phyloP scores from a whole-genome alignment of 2,329 filamentous ascomycete genomes.

The Curvularia sp. region DNA sequence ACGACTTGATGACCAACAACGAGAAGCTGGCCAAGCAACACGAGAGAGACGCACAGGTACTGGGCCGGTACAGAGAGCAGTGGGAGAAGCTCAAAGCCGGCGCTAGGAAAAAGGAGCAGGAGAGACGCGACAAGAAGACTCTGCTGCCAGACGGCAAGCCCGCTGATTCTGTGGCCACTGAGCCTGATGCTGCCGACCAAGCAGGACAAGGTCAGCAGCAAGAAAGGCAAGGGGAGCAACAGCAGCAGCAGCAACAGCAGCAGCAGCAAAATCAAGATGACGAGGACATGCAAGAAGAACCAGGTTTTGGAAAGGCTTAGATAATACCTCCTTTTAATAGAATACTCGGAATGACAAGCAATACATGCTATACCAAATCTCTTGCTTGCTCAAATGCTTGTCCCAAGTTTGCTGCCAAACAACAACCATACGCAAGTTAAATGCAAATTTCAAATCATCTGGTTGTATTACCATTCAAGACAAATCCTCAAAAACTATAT shows the following conservation, averaged over 20 bases:
- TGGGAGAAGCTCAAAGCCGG: conserved; percentile 75
- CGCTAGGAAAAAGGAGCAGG: conserved; percentile 54
- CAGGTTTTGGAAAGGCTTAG: conserved; percentile 43
- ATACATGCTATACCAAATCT: no score
- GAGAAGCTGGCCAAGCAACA: conserved; percentile 69
- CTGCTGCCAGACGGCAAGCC: conserved; percentile 18
- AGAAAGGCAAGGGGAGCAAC: not conserved
- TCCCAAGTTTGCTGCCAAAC: not conserved
- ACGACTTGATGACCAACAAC: conserved; percentile 65
- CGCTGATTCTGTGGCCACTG: conserved; percentile 23
- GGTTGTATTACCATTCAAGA: conserved; percentile 2
- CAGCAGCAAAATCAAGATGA: conserved; percentile 10
- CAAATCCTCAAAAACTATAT: not conserved
- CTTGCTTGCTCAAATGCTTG: not conserved
- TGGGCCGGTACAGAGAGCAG: conserved; percentile 66
- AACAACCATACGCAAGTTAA: not conserved
- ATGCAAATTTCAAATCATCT: not conserved
- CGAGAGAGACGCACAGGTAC: conserved; percentile 63
- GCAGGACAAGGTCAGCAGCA: conserved; percentile 4
- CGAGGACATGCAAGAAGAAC: conserved; percentile 29
- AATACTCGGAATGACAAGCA: no score
- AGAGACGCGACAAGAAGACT: conserved; percentile 33
- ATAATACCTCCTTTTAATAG: not conserved
- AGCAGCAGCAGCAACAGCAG: not conserved
- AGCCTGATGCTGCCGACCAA: conserved; percentile 23